These are phyloP conservation scores for Narthecium ossifragum DNA, from an alignment of 106 monocot species.

Conservation along the genomic window DNA sequence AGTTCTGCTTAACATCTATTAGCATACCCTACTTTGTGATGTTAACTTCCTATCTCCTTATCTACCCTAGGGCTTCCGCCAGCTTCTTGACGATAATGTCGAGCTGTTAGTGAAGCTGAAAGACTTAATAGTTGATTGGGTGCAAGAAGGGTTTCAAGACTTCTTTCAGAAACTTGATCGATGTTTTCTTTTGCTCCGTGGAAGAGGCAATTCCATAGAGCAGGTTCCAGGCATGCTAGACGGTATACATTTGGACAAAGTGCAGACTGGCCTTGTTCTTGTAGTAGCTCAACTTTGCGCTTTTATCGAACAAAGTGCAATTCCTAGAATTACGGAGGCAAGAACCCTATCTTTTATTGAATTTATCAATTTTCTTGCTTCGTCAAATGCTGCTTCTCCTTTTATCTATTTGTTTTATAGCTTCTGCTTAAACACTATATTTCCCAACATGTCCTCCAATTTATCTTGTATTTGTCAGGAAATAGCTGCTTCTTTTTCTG, in stretches of 20 bases:
- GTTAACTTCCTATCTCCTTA: too few relatives aligned
- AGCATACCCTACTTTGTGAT: too few relatives aligned
- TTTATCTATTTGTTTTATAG: conserved; percentile 7
- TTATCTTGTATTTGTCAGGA: conserved; percentile 47
- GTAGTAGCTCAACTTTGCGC: conserved; percentile 80
- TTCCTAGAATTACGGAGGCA: conserved; percentile 96
- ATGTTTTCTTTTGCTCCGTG: conserved; percentile 59
- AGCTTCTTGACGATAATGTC: conserved; percentile 70
- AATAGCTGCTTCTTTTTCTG: conserved; percentile 94
- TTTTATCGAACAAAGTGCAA: conserved; percentile 83
- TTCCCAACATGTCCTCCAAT: too few relatives aligned
- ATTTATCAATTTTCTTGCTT: background rate
- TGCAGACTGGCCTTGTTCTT: conserved; percentile 69
- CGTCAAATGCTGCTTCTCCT: background rate
- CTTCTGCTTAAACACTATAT: too few relatives aligned
- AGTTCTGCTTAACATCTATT: too few relatives aligned
- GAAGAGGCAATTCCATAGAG: conserved; percentile 34
- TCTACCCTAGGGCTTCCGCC: conserved; percentile 68
- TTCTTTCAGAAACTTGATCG: conserved; percentile 74
- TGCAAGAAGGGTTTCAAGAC: conserved; percentile 96
- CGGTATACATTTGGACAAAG: conserved; percentile 45
- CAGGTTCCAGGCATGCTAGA: conserved; percentile 22
- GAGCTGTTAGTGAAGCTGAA: conserved; percentile 66
- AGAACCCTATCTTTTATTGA: background rate
- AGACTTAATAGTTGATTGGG: conserved; percentile 76